phyloP scores from a whole-genome alignment of 345 rosid species.

The Rhodomyrtus tomentosa region DNA sequence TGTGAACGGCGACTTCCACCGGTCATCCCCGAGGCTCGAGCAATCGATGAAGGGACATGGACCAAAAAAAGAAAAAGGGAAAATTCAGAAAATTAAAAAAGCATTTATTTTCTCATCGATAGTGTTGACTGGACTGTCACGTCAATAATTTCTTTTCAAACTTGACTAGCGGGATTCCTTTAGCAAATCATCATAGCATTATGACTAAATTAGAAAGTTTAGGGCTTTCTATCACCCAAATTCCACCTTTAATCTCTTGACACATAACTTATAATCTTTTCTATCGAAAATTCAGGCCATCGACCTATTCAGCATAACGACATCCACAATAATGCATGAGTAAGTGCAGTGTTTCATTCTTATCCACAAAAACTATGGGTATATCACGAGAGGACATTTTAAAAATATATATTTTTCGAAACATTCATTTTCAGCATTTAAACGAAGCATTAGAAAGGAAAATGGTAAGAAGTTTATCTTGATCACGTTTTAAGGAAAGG shows the following conservation, averaged over 20 bases:
- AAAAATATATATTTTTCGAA: too few relatives aligned
- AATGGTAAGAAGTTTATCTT: neutral
- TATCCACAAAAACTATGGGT: neutral
- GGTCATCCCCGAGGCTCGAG: rapidly evolving
- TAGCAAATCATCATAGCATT: neutral
- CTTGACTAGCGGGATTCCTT: rapidly evolving
- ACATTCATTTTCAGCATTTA: too few relatives aligned
- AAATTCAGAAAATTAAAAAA: neutral
- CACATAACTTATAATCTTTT: neutral
- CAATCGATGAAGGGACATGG: rapidly evolving
- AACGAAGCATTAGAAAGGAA: neutral
- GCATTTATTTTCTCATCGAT: rapidly evolving
- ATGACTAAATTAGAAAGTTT: neutral
- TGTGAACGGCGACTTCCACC: rapidly evolving
- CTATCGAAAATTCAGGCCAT: neutral
- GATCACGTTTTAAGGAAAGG: neutral
- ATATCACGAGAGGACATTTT: neutral
- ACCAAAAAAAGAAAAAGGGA: neutral
- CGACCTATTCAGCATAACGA: neutral
- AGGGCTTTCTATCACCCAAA: neutral
- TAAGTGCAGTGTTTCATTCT: neutral
- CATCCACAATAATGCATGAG: neutral
- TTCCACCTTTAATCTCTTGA: neutral
- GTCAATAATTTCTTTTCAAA: rapidly evolving
- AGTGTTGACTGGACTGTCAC: rapidly evolving